Evolutionary conservation across 768 basidiomycete species (phyloP).

Genomic region (Podaxis pistillaris): DNA sequence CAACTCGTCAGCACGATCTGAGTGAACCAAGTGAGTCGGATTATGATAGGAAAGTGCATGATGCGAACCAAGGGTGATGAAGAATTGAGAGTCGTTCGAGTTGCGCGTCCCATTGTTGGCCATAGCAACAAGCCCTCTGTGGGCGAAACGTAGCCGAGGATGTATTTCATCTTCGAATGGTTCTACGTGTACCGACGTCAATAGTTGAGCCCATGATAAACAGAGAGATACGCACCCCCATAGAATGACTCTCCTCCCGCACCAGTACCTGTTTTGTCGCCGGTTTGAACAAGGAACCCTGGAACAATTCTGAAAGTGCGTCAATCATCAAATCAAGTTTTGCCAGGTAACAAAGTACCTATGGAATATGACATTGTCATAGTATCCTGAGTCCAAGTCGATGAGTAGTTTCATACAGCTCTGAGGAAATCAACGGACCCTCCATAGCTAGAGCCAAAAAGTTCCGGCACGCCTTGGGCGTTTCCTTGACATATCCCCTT

Average conservation of each 20-base stretch:
- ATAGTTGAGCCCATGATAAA: background rate
- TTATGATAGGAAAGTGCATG: slow-evolving; percentile 8
- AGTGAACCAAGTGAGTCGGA: background rate
- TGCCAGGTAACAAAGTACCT: slow-evolving; percentile 43
- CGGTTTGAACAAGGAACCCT: slow-evolving; percentile 91
- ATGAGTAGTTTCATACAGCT: slow-evolving; percentile 17
- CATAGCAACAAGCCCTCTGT: slow-evolving; percentile 93
- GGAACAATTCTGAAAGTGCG: slow-evolving; percentile 67
- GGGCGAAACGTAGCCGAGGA: slow-evolving; percentile 82
- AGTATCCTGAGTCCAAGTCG: slow-evolving; percentile 67
- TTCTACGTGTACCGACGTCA: slow-evolving; percentile 42
- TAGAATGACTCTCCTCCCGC: slow-evolving; percentile 93
- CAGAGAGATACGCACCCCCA: slow-evolving; percentile 52
- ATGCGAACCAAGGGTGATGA: slow-evolving; percentile 80
- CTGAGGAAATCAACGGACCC: slow-evolving; percentile 53
- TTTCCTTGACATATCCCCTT: slow-evolving; percentile 54
- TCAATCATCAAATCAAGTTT: background rate
- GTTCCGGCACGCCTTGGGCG: slow-evolving; percentile 91
- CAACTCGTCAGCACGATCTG: slow-evolving; percentile 89
- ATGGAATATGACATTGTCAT: slow-evolving; percentile 94
- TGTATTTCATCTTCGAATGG: slow-evolving; percentile 95
- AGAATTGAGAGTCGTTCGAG: slow-evolving; percentile 93
- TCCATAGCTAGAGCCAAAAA: slow-evolving; percentile 88
- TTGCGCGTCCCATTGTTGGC: slow-evolving; percentile 87
- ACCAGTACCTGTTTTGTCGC: slow-evolving; percentile 90